These are phyloP conservation scores for Hypoxylon trugodes DNA, from an alignment of 495 filamentous ascomycete species.

Conservation along the genomic window DNA sequence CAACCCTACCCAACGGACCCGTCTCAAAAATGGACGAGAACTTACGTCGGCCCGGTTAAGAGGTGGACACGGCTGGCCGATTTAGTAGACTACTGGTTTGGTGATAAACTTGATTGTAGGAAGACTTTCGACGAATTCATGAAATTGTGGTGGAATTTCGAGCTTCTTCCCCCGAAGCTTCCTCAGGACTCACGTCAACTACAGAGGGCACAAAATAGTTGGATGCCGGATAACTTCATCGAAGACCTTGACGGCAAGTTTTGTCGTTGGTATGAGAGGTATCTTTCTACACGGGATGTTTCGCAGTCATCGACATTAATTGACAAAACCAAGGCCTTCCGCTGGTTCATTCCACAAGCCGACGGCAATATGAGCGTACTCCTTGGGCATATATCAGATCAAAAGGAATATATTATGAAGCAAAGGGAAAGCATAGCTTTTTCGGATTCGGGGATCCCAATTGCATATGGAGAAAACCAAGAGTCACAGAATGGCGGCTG, in stretches of 20 bases:
- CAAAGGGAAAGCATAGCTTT: slow-evolving; percentile 45
- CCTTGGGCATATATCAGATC: slow-evolving; percentile 49
- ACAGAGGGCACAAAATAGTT: slow-evolving; percentile 47
- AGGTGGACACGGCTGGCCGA: slow-evolving; percentile 54
- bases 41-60: slow-evolving; percentile 55
- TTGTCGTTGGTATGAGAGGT: slow-evolving; percentile 44
- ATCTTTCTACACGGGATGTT: slow-evolving; percentile 18
- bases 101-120: slow-evolving; percentile 49
- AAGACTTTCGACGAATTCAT: slow-evolving; percentile 51
- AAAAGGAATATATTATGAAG: slow-evolving; percentile 45
- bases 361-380: slow-evolving; percentile 45
- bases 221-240: slow-evolving; percentile 49
- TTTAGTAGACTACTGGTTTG: slow-evolving; percentile 55
- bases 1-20: slow-evolving; percentile 55
- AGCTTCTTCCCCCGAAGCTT: slow-evolving; percentile 50
- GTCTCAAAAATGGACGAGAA: slow-evolving; percentile 53
- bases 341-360: slow-evolving; percentile 42
- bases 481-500: slow-evolving; percentile 46
- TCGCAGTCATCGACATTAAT: slow-evolving; percentile 40
- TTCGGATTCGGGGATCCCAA: slow-evolving; percentile 36
- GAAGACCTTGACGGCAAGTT: slow-evolving; percentile 39
- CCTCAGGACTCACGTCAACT: slow-evolving; percentile 37
- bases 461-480: slow-evolving; percentile 21
- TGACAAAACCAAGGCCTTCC: slow-evolving; percentile 28
- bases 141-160: slow-evolving; percentile 48